A percentile compares a stretch with the other conserved stretches of the same genome.
Conservation (phyloP, 169 alveolate species). For the Plasmodium berghei region DNA sequence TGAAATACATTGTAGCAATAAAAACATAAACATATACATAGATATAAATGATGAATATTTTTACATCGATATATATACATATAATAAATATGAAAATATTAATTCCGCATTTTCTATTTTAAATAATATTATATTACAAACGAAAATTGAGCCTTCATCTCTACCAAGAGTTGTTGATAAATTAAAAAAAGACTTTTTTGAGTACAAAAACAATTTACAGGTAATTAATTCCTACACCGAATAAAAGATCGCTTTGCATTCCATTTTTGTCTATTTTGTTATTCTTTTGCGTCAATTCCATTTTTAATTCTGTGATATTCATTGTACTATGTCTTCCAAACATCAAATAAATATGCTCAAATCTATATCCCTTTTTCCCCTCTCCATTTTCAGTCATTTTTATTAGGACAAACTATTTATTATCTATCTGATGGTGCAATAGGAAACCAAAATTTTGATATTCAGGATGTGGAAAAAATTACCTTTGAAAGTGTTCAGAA, state of each 20-base stretch:
- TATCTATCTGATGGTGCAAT: slow-evolving; percentile 80
- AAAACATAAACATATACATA: slow-evolving; percentile 85
- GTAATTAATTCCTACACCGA: slow-evolving; percentile 46
- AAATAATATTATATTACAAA: slow-evolving; percentile 47
- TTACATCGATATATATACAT: slow-evolving; percentile 82
- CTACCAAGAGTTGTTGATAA: slow-evolving; percentile 74
- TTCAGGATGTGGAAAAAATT: slow-evolving; percentile 27
- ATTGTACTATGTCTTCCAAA: too few species aligned
- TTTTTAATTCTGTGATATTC: too few species aligned
- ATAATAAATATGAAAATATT: slow-evolving; percentile 63
- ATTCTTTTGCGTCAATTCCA: too few species aligned
- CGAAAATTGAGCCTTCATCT: slow-evolving; percentile 72
- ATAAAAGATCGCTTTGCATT: slow-evolving; percentile 31
- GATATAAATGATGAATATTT: slow-evolving; percentile 85
- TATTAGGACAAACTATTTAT: slow-evolving; percentile 81
- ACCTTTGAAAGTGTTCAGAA: slow-evolving; percentile 76
- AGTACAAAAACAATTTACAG: slow-evolving; percentile 76
- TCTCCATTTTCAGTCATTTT: slow-evolving; percentile 69
- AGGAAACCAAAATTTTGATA: slow-evolving; percentile 79
- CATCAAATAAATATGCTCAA: too few species aligned
- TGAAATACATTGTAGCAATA: slow-evolving; percentile 87
- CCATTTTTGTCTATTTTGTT: neutral
- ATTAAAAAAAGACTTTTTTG: slow-evolving; percentile 85
- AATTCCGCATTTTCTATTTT: slow-evolving; percentile 71
- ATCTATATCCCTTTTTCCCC: too few species aligned